Evolutionary conservation across 2,329 filamentous ascomycete genomes (phyloP), one percentile per base, ranked within the genome.

Genomic region (Aspergillus spinulosporus): DNA sequence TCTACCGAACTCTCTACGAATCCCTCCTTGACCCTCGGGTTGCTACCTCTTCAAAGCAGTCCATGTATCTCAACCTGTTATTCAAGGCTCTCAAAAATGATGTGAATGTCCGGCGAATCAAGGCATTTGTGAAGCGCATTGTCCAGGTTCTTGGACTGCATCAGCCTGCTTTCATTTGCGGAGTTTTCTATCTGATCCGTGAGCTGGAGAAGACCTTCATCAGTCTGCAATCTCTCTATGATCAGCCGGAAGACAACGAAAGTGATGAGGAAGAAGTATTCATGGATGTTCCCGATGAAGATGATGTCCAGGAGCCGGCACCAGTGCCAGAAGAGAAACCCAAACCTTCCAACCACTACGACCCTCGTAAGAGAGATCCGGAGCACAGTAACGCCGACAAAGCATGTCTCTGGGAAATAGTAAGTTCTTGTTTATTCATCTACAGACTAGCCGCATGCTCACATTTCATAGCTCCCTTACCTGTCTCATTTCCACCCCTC

Each of bases 1-100:
- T 96, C 78, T 99, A 97, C 77, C 84, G 92, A 49, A 96, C 92
- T 7, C 79, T 99, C 2, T 99, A 99, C 73, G 94, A 99, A 75
- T 97, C 92, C 5, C 80, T 99, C 26, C 77, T 97, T 32, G 94
- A 99, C 68, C 92, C 92, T 2, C 88, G 94, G 34, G 84, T 99
- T 4, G 81, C 92, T 52, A 88, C 84, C 1, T 96, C 93, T 4
- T 97, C 93, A 2, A 99, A 99, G 75, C 93, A 99, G 71, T 87
- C 93, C 34, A 83, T 99, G 65, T 99, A 97, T 69, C 82, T 99
- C 59, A 99, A 99, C 69, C 81, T 99, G 12, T 77, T 99, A 3
- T 94, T 92, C 73, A 88, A 90, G 64, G 86, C 93, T 11, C 77
- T 99, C 60, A 97, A 96, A 77, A 85, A 87, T 36, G 94, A 99